A percentile compares a stretch with the other conserved stretches of the same genome.
phyloP scores from a whole-genome alignment of 768 basidiomycete genomes.

The Hemileccinum rubropunctum region DNA sequence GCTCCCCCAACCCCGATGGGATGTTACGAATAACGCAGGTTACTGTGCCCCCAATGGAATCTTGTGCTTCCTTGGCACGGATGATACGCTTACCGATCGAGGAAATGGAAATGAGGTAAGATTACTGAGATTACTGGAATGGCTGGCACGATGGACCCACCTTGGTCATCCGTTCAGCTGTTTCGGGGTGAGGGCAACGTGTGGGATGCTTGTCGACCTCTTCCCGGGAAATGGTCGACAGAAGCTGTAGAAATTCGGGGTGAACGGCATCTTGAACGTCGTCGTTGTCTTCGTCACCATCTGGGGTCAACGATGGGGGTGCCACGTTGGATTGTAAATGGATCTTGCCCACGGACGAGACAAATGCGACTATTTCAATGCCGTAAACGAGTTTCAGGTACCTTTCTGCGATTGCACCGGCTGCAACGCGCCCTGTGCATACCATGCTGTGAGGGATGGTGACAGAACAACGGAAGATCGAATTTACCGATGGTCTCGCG shows the following conservation, averaged over 20 bases:
- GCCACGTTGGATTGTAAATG: constrained; percentile 60
- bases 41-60: constrained; percentile 98
- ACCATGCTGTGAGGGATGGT: constrained; percentile 3
- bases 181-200: constrained; percentile 87
- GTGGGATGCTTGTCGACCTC: constrained; percentile 86
- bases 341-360: constrained; percentile 93
- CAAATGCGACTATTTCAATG: constrained; percentile 95
- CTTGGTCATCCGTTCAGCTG: constrained; percentile 87
- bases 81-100: constrained; percentile 70
- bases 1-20: constrained; percentile 92
- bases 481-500: constrained; percentile 89
- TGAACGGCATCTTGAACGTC: constrained; percentile 72
- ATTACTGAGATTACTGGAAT: constrained; percentile 16
- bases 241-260: constrained; percentile 77
- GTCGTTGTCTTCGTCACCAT: constrained; percentile 56
- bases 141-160: constrained; percentile 37
- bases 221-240: constrained; percentile 77
- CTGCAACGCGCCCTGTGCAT: constrained; percentile 83
- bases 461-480: constrained; percentile 1
- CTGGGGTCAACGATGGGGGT: constrained; percentile 38
- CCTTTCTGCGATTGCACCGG: constrained; percentile 96
- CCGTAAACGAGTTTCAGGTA: constrained; percentile 86
- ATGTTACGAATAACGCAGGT: constrained; percentile 93
- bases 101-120: constrained; percentile 9
- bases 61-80: constrained; percentile 83